Conservation (phyloP, 75 land plant genomes). For the Cunninghamia lanceolata region DNA sequence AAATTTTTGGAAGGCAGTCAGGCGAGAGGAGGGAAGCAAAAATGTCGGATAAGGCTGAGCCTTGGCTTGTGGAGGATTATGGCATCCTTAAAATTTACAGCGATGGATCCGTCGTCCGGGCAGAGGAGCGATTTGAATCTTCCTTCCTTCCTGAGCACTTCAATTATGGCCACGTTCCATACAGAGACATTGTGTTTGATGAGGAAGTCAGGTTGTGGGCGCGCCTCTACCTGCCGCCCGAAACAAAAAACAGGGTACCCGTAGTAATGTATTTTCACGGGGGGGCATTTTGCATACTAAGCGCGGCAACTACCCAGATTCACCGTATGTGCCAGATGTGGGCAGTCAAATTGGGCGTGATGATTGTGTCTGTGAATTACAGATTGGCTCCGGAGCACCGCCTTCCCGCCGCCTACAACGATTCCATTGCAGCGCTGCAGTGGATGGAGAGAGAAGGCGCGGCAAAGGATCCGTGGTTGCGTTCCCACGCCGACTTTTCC, state of each 20-base stretch:
- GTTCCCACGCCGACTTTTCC: slow-evolving; percentile 11
- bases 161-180: slow-evolving; percentile 4
- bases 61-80: background rate
- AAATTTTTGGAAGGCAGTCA: no score
- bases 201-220: slow-evolving; percentile 20
- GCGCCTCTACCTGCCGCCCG: slow-evolving; percentile 29
- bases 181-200: slow-evolving; percentile 24
- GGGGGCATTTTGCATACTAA: slow-evolving; percentile 25
- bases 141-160: background rate
- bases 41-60: background rate
- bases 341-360: slow-evolving; percentile 12
- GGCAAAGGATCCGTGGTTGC: background rate
- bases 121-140: background rate
- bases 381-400: slow-evolving; percentile 37
- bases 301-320: slow-evolving; percentile 7
- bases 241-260: slow-evolving; percentile 5
- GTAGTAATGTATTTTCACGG: slow-evolving; percentile 40
- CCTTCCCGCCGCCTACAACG: slow-evolving; percentile 36
- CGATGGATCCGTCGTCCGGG: background rate
- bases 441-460: background rate
- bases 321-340: slow-evolving; percentile 20
- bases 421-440: slow-evolving; percentile 15
- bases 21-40: no score
- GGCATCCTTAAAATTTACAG: background rate
- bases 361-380: slow-evolving; percentile 37